Conservation (phyloP, 2,329 filamentous ascomycete species). For the Colletotrichum tanaceti region DNA sequence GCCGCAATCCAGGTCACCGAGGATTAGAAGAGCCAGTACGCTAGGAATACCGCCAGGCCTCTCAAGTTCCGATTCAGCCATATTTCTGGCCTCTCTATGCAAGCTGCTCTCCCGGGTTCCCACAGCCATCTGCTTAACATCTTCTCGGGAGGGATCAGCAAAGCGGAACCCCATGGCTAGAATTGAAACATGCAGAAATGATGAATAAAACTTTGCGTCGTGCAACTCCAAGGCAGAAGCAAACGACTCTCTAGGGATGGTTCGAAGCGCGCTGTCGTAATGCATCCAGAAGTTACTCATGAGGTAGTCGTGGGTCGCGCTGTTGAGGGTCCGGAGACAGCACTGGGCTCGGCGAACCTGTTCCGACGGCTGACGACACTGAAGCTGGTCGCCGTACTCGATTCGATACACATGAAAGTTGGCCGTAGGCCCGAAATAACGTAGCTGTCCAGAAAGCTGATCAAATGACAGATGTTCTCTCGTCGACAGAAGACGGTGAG, state of each 20-base stretch:
- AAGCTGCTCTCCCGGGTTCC: constrained; percentile 62
- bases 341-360: constrained; percentile 58
- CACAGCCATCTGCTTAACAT: constrained; percentile 60
- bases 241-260: constrained; percentile 62
- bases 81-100: constrained; percentile 64
- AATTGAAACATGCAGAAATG: constrained; percentile 63
- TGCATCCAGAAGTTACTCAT: constrained; percentile 63
- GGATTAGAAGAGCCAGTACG: constrained; percentile 62
- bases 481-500: constrained; percentile 61
- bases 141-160: constrained; percentile 60
- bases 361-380: constrained; percentile 55
- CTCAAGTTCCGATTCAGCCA: constrained; percentile 65
- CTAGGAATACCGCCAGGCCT: constrained; percentile 63
- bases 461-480: constrained; percentile 64
- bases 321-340: constrained; percentile 58
- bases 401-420: constrained; percentile 63
- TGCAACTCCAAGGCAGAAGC: constrained; percentile 59
- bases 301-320: constrained; percentile 63
- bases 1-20: constrained; percentile 65
- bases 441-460: constrained; percentile 60
- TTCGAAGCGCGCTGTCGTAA: constrained; percentile 62
- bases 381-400: constrained; percentile 50
- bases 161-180: constrained; percentile 65
- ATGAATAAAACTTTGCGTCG: constrained; percentile 61
- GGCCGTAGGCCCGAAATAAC: constrained; percentile 65